A percentile compares a stretch with the other conserved stretches of the same genome.
Conservation (phyloP, 2,329 filamentous ascomycete genomes). For the Chaetomium strumarium region DNA sequence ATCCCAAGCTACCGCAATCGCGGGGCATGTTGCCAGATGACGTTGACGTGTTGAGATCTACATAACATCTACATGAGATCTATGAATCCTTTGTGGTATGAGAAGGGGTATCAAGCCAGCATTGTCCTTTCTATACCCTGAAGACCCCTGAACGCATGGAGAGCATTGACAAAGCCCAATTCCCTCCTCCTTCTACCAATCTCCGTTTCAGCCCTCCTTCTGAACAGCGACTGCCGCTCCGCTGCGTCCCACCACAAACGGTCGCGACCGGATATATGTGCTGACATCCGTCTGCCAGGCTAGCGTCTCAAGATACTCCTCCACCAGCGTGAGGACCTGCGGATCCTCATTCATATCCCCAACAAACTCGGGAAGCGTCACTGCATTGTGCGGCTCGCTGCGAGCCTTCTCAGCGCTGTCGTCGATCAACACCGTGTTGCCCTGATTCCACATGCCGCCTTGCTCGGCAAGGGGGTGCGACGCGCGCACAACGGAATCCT, state of each 20-base stretch:
- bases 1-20: constrained; percentile 17
- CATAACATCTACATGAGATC: background rate
- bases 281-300: constrained; percentile 55
- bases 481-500: constrained; percentile 36
- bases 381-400: constrained; percentile 75
- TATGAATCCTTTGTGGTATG: background rate
- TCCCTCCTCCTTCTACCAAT: background rate
- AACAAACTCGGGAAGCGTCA: constrained; percentile 73
- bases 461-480: constrained; percentile 39
- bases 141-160: too few species aligned
- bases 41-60: background rate
- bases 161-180: too few species aligned
- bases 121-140: too few species aligned
- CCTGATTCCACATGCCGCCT: constrained; percentile 62
- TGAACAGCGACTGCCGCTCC: background rate
- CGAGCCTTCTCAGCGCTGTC: constrained; percentile 76
- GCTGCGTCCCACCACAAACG: constrained; percentile 39
- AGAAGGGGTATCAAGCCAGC: too few species aligned
- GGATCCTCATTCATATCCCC: constrained; percentile 38
- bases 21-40: constrained; percentile 12
- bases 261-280: constrained; percentile 47
- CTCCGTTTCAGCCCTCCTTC: background rate
- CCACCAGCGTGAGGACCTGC: constrained; percentile 50
- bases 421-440: constrained; percentile 85
- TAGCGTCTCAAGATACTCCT: constrained; percentile 55